phyloP scores from a whole-genome alignment of 1,284 basidiomycete species.

The Thecaphora thlaspeos region DNA sequence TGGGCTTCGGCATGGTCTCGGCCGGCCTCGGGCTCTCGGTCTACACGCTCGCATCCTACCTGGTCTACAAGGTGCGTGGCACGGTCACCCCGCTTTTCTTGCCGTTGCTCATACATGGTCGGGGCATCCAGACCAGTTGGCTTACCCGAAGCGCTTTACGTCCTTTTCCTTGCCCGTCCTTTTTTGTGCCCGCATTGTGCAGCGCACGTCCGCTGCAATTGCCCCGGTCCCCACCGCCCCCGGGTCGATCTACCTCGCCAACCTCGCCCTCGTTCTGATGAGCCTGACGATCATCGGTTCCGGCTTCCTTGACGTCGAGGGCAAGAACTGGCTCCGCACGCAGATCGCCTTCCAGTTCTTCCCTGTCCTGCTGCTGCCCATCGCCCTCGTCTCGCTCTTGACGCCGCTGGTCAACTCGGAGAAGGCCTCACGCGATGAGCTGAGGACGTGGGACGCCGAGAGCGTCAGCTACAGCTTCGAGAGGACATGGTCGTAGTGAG shows the following conservation, averaged over 20 bases:
- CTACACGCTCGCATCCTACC: slow-evolving; percentile 21
- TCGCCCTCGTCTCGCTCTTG: slow-evolving; percentile 6
- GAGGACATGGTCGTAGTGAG: slow-evolving; percentile 35
- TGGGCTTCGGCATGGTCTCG: slow-evolving; percentile 24
- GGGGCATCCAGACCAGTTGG: no score
- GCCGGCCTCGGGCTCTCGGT: slow-evolving; percentile 16
- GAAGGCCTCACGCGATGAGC: slow-evolving; percentile 14
- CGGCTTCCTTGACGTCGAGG: slow-evolving; percentile 9
- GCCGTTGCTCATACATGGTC: no score
- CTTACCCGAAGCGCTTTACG: no score
- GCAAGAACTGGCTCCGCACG: slow-evolving; percentile 16
- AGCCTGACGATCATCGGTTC: slow-evolving; percentile 6
- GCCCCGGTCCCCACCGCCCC: slow-evolving; percentile 29
- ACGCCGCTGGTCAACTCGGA: slow-evolving; percentile 32
- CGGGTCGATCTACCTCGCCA: slow-evolving; percentile 28
- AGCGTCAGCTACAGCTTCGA: slow-evolving; percentile 39
- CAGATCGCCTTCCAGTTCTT: slow-evolving; percentile 23
- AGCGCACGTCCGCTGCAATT: slow-evolving; percentile 16
- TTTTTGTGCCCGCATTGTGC: neutral
- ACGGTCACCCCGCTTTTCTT: no score
- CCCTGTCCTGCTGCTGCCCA: slow-evolving; percentile 3
- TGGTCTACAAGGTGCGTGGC: slow-evolving; percentile 11
- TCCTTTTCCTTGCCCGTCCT: no score
- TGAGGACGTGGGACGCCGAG: slow-evolving; percentile 29
- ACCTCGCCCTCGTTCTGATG: slow-evolving; percentile 15